Conservation (phyloP, 495 filamentous ascomycete species). For the Aspergillus saccharolyticus region DNA sequence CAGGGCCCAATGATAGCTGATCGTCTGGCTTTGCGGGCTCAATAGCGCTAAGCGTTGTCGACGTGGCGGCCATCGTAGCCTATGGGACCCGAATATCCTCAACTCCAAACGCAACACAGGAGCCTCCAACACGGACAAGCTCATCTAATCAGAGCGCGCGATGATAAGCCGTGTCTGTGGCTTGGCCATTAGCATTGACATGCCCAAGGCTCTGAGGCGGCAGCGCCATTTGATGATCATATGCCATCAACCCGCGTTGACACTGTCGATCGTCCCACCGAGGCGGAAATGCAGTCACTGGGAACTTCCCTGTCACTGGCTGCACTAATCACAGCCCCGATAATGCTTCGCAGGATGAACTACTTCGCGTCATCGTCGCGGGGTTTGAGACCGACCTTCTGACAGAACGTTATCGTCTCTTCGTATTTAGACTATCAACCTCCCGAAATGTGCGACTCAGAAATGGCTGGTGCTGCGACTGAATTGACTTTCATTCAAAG, state of each 20-base stretch:
- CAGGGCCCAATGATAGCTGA: neutral
- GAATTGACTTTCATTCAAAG: neutral
- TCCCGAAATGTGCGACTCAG: neutral
- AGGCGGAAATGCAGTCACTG: neutral
- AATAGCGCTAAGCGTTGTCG: neutral
- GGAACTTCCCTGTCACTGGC: neutral
- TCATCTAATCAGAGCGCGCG: neutral
- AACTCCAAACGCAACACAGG: neutral
- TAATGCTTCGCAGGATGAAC: slow-evolving; percentile 2
- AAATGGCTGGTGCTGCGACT: neutral
- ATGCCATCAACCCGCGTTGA: neutral
- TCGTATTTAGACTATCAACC: neutral
- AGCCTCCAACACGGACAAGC: neutral
- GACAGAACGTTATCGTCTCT: neutral
- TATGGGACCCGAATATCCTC: neutral
- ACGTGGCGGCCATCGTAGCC: neutral
- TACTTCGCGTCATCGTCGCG: neutral
- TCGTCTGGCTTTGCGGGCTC: neutral
- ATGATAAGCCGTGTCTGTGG: neutral
- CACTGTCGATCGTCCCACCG: slow-evolving; percentile 2
- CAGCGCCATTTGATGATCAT: neutral
- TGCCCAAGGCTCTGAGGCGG: neutral
- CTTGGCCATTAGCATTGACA: neutral
- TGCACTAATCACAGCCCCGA: slow-evolving; percentile 3
- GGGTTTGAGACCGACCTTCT: neutral